Evolutionary conservation across 2,329 filamentous ascomycete genomes (phyloP).

Genomic region (Ceratocystis diversiconidia): DNA sequence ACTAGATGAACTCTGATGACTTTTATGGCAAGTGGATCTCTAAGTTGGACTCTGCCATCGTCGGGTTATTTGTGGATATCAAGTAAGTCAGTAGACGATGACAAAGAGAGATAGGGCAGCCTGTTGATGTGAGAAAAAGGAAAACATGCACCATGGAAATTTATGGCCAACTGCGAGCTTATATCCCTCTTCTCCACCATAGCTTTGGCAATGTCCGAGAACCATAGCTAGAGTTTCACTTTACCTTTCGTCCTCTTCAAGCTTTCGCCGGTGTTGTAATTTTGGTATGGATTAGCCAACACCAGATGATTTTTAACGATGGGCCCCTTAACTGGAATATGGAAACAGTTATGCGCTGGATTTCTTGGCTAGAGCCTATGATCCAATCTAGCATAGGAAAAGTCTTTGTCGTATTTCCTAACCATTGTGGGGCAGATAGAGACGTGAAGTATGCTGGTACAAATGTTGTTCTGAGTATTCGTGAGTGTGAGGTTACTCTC

Average conservation of each 20-base stretch:
- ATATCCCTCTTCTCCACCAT: not conserved
- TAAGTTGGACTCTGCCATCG: conserved; percentile 32
- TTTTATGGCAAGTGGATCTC: conserved; percentile 32
- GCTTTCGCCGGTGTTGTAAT: conserved; percentile 46
- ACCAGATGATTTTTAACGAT: conserved; percentile 36
- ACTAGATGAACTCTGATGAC: conserved; percentile 36
- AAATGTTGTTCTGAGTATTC: conserved; percentile 54
- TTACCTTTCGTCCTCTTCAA: conserved; percentile 42
- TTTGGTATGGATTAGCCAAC: conserved; percentile 65
- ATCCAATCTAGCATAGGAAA: conserved; percentile 36
- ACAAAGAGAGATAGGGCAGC: not conserved
- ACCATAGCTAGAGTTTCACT: conserved; percentile 20
- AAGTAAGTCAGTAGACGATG: conserved; percentile 28
- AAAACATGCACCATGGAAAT: not conserved
- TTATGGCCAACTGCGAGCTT: not conserved
- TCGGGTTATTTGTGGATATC: conserved; percentile 45
- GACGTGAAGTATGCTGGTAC: conserved; percentile 58
- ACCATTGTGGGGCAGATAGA: conserved; percentile 53
- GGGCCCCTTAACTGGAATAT: conserved; percentile 36
- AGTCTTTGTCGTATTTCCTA: conserved; percentile 58
- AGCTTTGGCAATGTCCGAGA: conserved; percentile 18
- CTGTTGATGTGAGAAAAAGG: not conserved
- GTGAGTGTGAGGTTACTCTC: conserved; percentile 44
- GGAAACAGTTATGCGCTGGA: conserved; percentile 61
- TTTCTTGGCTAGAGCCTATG: conserved; percentile 54